phyloP scores from a whole-genome alignment of 148 eudicot genomes.

The Cornus suecica region DNA sequence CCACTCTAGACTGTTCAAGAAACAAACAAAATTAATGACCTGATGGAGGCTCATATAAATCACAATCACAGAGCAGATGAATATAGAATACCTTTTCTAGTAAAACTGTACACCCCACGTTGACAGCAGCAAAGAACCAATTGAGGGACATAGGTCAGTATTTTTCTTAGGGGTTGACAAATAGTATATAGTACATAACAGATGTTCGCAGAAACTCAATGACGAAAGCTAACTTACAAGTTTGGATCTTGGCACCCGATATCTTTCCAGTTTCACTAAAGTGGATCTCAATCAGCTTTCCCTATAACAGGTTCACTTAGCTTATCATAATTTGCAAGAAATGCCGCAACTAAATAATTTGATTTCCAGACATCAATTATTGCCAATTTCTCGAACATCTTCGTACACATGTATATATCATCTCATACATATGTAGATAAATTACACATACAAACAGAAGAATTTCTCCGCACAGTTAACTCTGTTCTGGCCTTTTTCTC shows the following conservation, averaged over 20 bases:
- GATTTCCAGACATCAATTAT: neutral
- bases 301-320: slow-evolving; percentile 45
- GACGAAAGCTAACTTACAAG: slow-evolving; percentile 57
- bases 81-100: slow-evolving; percentile 77
- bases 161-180: neutral
- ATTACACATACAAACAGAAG: too few relatives aligned
- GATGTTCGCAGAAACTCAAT: slow-evolving; percentile 13
- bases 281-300: slow-evolving; percentile 96
- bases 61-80: slow-evolving; percentile 14
- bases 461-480: too few relatives aligned
- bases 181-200: neutral
- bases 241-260: slow-evolving; percentile 95
- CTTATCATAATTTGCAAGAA: slow-evolving; percentile 10
- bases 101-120: slow-evolving; percentile 53
- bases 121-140: slow-evolving; percentile 13
- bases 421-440: too few relatives aligned
- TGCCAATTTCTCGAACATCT: too few relatives aligned
- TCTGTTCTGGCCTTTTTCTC: too few relatives aligned
- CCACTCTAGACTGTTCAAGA: slow-evolving; percentile 89
- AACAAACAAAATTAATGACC: slow-evolving; percentile 26
- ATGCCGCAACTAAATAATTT: slow-evolving; percentile 6
- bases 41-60: slow-evolving; percentile 11
- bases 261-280: slow-evolving; percentile 97
- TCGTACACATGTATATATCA: too few relatives aligned
- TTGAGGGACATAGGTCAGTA: slow-evolving; percentile 16